Percentiles rank a stretch among this genome's conserved stretches.
phyloP scores from a whole-genome alignment of 129 eudicot species.

The Tagetes patula region DNA sequence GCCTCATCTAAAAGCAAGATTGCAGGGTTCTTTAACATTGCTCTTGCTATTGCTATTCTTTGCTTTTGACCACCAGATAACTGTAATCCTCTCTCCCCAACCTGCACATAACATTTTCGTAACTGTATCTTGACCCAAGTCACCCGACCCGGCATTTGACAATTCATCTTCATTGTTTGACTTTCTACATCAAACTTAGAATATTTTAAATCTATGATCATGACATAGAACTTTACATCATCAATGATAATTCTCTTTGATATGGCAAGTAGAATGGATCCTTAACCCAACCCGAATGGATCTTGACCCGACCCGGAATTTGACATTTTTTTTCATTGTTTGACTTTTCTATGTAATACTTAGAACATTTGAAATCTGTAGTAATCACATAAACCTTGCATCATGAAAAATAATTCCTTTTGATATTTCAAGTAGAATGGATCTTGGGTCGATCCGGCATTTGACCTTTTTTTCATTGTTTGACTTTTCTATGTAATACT shows the following conservation, averaged over 20 bases:
- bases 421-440: too few relatives aligned
- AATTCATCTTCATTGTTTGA: neutral
- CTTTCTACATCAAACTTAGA: neutral
- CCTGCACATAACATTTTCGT: constrained; percentile 43
- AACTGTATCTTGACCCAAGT: neutral
- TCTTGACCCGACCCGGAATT: too few relatives aligned
- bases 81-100: constrained; percentile 95
- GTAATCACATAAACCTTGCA: too few relatives aligned
- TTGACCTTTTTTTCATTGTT: too few relatives aligned
- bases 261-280: neutral
- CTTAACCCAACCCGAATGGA: too few relatives aligned
- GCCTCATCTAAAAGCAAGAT: constrained; percentile 94
- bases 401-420: too few relatives aligned
- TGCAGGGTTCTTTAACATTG: constrained; percentile 95
- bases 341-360: too few relatives aligned
- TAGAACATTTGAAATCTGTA: too few relatives aligned
- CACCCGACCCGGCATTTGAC: neutral
- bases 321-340: too few relatives aligned
- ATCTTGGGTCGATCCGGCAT: too few relatives aligned
- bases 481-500: too few relatives aligned
- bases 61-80: constrained; percentile 99
- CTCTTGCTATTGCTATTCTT: constrained; percentile 94
- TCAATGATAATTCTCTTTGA: neutral
- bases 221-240: neutral
- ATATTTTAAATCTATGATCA: neutral